Evolutionary conservation across 768 basidiomycete species (phyloP).

Genomic region (Rhodocollybia butyracea): DNA sequence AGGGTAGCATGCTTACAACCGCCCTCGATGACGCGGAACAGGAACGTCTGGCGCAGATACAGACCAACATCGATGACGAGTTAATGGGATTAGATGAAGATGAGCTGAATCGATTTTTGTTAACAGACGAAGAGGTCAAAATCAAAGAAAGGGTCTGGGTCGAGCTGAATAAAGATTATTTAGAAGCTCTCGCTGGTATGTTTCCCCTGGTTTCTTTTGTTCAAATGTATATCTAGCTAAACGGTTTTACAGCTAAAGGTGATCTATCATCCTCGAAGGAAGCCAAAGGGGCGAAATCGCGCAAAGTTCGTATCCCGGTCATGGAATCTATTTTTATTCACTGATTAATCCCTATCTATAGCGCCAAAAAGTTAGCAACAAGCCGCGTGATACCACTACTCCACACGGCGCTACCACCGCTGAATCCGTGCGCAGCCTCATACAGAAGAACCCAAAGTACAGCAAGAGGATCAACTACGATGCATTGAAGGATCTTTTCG

Average conservation of each 20-base stretch:
- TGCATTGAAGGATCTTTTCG: slow-evolving; percentile 78
- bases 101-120: slow-evolving; percentile 78
- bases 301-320: slow-evolving; percentile 69
- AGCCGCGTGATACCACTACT: slow-evolving; percentile 73
- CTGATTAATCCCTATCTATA: slow-evolving; percentile 23
- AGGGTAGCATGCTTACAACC: slow-evolving; percentile 53
- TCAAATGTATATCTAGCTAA: slow-evolving; percentile 29
- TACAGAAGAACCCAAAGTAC: slow-evolving; percentile 85
- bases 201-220: background rate
- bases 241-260: slow-evolving; percentile 60
- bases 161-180: slow-evolving; percentile 87
- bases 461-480: slow-evolving; percentile 94
- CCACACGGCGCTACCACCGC: slow-evolving; percentile 69
- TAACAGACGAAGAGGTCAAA: slow-evolving; percentile 76
- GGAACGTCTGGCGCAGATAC: slow-evolving; percentile 50
- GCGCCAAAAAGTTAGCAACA: slow-evolving; percentile 65
- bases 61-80: slow-evolving; percentile 46
- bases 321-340: slow-evolving; percentile 19
- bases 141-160: slow-evolving; percentile 94
- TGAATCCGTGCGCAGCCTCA: slow-evolving; percentile 71
- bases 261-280: slow-evolving; percentile 39
- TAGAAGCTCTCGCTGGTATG: slow-evolving; percentile 81
- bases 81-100: slow-evolving; percentile 84
- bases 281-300: slow-evolving; percentile 48
- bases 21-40: slow-evolving; percentile 70